Evolutionary conservation across 2,329 filamentous ascomycete genomes (phyloP), one percentile per base, ranked within the genome.

Genomic region (Apiospora malaysiana): DNA sequence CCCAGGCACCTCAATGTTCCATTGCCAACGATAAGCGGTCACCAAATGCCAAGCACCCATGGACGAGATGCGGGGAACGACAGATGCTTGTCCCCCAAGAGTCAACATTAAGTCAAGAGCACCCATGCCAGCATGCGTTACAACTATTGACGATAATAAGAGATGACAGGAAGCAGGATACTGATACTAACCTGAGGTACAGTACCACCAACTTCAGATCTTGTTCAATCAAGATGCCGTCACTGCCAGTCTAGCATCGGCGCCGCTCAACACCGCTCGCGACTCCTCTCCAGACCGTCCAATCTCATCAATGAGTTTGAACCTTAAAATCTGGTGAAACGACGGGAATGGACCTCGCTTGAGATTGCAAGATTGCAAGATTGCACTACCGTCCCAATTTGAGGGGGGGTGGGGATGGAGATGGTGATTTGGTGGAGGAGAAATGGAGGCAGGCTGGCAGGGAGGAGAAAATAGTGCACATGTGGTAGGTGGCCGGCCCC

Each of bases 281-380:
- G 25, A 51, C n/a, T 25, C n/a, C 49, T 51, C 47, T 25, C 25
- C 51, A 59, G 27, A 37, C 51, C 51, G 51, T 59, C 51, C 51
- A 59, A 5, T 59, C 25, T 27, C 51, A 37, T 32, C 27, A 16
- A 10, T 37, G 21, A 16, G 27, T 1, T 59, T 59, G 27, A 59
- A 59, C 51, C 51, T 59, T 59, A 59, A 59, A 59, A 59, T 59
- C 27, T 59, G 51, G 51, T 59, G 51, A 21, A 59, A 59, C 51
- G 16, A 21, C 51, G 27, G 51, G 27, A 59, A 32, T 37, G 51
- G 32, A 37, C 32, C 51, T 8, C 16, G 27, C 51, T 37, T 27
- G 51, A 32, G 25, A 56, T 25, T 18, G n/a, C n/a, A n/a, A n/a
- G n/a, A n/a, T n/a, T n/a, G n/a, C n/a, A n/a, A 27, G 23, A 56